phyloP scores from a whole-genome alignment of 768 basidiomycete genomes.

The Leccinum sublutescens region DNA sequence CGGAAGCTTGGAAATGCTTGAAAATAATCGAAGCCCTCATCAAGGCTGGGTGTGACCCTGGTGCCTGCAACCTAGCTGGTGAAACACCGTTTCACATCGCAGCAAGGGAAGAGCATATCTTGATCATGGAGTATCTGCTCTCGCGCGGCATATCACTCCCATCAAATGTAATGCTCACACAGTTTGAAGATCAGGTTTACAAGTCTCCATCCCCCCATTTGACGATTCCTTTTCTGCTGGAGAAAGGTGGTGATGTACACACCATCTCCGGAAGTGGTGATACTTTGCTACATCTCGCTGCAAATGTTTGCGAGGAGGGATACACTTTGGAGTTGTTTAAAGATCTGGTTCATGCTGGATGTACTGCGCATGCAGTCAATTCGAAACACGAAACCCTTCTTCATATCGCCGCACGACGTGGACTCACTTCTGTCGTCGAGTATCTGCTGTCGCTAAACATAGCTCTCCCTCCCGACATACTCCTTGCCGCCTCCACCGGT shows the following conservation, averaged over 20 bases:
- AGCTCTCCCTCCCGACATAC: not conserved
- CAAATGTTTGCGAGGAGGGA: not conserved
- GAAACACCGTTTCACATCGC: conserved; percentile 1
- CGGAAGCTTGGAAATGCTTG: not conserved
- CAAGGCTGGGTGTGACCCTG: not conserved
- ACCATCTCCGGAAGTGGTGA: not conserved
- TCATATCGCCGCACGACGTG: not conserved
- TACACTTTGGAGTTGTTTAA: not conserved
- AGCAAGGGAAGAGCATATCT: not conserved
- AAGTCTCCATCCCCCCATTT: not conserved
- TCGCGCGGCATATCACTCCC: not conserved
- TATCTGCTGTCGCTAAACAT: not conserved
- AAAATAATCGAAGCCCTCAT: not conserved
- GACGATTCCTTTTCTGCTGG: not conserved
- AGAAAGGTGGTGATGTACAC: not conserved
- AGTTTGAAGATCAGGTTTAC: not conserved
- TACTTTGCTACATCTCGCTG: not conserved
- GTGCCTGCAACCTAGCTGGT: not conserved
- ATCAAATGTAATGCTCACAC: not conserved
- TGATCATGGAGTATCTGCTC: not conserved
- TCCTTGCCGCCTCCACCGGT: not conserved
- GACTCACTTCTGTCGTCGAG: not conserved
- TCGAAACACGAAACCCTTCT: not conserved
- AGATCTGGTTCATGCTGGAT: not conserved
- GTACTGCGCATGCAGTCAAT: not conserved